These are phyloP conservation scores for Plasmodium berghei DNA, from an alignment of 169 alveolate genomes.

Conservation along the genomic window DNA sequence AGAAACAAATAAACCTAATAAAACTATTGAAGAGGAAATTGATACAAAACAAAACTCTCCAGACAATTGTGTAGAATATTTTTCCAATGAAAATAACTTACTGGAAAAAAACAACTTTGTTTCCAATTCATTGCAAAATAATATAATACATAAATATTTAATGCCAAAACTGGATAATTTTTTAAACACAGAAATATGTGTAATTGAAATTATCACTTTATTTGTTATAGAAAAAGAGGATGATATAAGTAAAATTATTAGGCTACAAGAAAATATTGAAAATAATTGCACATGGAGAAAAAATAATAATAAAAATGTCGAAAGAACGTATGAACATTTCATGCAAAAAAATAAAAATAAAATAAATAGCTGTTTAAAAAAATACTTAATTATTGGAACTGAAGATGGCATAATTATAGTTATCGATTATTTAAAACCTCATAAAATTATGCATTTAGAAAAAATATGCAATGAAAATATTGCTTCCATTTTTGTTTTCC, in stretches of 20 bases:
- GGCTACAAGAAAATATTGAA: neutral
- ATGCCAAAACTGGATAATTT: neutral
- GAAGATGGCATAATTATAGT: conserved; percentile 31
- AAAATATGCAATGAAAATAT: conserved; percentile 24
- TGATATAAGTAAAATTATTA: conserved; percentile 25
- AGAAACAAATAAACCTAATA: neutral
- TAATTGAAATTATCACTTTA: conserved; percentile 21
- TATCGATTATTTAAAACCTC: conserved; percentile 39
- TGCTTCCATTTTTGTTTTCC: conserved; percentile 51
- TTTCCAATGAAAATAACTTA: too few species aligned
- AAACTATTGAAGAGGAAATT: neutral
- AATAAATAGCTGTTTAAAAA: neutral
- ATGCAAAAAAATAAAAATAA: conserved; percentile 6
- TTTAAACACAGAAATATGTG: conserved; percentile 30
- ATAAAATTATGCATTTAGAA: conserved; percentile 36
- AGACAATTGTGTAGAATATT: neutral
- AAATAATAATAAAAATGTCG: neutral
- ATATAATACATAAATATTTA: neutral
- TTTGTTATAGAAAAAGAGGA: conserved; percentile 4
- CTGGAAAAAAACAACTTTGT: neutral
- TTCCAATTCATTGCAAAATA: neutral
- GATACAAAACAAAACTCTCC: neutral
- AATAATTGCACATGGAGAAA: conserved; percentile 4
- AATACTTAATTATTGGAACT: conserved; percentile 34
- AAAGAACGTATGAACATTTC: neutral